A percentile compares a stretch with the other conserved stretches of the same genome.
Evolutionary conservation across 331 rosid species (phyloP).

Genomic region (Rosa hybrid): DNA sequence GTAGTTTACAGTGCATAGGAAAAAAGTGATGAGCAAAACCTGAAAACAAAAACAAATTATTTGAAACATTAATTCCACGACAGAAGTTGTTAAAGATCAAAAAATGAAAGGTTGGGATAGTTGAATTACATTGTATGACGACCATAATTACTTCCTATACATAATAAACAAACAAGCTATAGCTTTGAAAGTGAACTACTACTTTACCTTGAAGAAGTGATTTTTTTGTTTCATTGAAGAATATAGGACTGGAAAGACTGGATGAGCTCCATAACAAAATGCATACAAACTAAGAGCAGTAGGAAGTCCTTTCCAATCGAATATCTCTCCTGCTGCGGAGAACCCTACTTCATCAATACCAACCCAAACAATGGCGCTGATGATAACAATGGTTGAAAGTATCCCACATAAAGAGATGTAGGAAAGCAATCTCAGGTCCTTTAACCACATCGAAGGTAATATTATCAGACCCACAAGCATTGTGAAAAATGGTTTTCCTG

Average conservation of each 20-base stretch:
- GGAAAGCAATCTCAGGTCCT: slow-evolving; percentile 23
- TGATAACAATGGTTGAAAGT: slow-evolving; percentile 5
- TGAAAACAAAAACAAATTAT: not conserved
- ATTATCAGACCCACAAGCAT: slow-evolving; percentile 10
- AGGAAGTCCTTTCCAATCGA: slow-evolving; percentile 19
- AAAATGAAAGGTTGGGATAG: too few species aligned
- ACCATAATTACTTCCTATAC: too few species aligned
- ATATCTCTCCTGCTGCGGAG: not conserved
- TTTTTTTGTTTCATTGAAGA: slow-evolving; percentile 20
- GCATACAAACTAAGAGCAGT: slow-evolving; percentile 23
- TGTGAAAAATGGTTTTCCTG: slow-evolving; percentile 8
- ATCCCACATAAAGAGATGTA: slow-evolving; percentile 16
- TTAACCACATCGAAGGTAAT: slow-evolving; percentile 22
- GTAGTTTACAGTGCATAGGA: slow-evolving; percentile 15
- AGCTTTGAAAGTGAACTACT: not conserved
- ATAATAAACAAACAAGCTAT: too few species aligned
- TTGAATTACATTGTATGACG: too few species aligned
- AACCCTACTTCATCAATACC: slow-evolving; percentile 24
- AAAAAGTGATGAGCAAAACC: slow-evolving; percentile 17
- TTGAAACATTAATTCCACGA: not conserved
- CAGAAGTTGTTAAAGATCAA: too few species aligned
- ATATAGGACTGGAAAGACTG: slow-evolving; percentile 20
- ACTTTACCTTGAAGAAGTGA: slow-evolving; percentile 8
- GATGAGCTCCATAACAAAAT: slow-evolving; percentile 19
- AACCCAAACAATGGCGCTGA: slow-evolving; percentile 15